Evolutionary conservation across 331 rosid species (phyloP), one percentile per base, ranked within the genome.

Genomic region (Spiraea crenata): DNA sequence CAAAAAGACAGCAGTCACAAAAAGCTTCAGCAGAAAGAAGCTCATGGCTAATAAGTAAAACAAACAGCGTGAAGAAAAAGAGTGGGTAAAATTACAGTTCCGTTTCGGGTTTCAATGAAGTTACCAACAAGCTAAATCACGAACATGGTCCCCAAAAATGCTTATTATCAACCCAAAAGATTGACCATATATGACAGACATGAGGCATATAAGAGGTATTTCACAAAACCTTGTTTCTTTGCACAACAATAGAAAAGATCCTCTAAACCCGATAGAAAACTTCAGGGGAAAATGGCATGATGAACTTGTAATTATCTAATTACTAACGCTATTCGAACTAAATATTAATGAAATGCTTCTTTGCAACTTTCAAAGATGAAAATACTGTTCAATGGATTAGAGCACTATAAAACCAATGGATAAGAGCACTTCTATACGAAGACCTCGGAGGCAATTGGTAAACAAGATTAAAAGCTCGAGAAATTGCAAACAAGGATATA

Each of bases 11-110:
- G 10, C 57, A 47, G 16, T 39, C 40, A 50, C 60, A 19, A 48
- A 5, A 17, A 48, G 59, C 44, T 49, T 50, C 47, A 20, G 54
- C 70, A 72, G 37, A 41, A 60, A 70, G 45, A 25, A 57, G 50
- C 16, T 19, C 57, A n/a, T 40, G 5, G 31, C 38, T 51, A 58
- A 25, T 65, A 58, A 65, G 49, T 61, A 60, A 47, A 40, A 35
- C 1, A 12, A 4, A 3, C 39, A 12, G 12, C 5, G 20, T 11
- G 35, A 71, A 60, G 41, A 17, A n/a, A 25, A 25, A 25, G 31
- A 25, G 31, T 25, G 31, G 31, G 31, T 25, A 25, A 25, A 25
- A 25, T 25, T 25, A 25, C 31, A 25, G 31, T 25, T 25, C 31
- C 31, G 31, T 25, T 25, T 25, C 31, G 1, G 31, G 38, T 25